phyloP scores from a whole-genome alignment of 2,329 filamentous ascomycete species.

The Paecilomyces formosus region DNA sequence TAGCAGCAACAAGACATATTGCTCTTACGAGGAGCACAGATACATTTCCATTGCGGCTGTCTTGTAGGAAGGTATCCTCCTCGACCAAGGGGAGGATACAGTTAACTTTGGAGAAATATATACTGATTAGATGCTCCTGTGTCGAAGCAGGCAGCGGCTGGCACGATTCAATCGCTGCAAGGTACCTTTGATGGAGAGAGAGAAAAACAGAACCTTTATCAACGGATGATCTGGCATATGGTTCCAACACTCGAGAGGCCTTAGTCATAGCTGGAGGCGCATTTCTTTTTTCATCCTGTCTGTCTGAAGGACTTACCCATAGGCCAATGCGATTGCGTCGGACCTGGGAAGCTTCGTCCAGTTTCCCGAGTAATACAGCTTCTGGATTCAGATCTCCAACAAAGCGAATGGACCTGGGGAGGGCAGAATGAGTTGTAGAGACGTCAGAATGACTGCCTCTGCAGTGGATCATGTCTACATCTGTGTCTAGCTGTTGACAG shows the following conservation, averaged over 20 bases:
- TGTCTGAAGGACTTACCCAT: slow-evolving; percentile 21
- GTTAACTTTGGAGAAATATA: slow-evolving; percentile 32
- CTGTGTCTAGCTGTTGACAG: background rate
- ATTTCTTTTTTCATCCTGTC: slow-evolving; percentile 5
- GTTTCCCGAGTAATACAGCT: slow-evolving; percentile 27
- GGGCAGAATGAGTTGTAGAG: slow-evolving; percentile 5
- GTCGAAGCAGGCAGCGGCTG: slow-evolving; percentile 24
- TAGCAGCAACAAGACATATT: slow-evolving; percentile 34
- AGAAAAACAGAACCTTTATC: slow-evolving; percentile 7
- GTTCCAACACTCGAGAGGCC: slow-evolving; percentile 1
- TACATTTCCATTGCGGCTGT: slow-evolving; percentile 15
- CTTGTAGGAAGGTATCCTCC: slow-evolving; percentile 14
- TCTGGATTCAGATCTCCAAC: slow-evolving; percentile 36
- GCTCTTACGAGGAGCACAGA: slow-evolving; percentile 32
- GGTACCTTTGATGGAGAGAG: slow-evolving; percentile 17
- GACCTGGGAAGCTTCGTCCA: slow-evolving; percentile 16
- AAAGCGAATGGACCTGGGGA: slow-evolving; percentile 21
- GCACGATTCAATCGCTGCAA: slow-evolving; percentile 18
- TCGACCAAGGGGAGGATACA: slow-evolving; percentile 31
- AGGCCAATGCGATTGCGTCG: slow-evolving; percentile 23
- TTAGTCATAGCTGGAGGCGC: background rate
- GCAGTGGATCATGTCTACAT: background rate
- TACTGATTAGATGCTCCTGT: slow-evolving; percentile 20
- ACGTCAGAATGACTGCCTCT: slow-evolving; percentile 1
- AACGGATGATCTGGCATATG: background rate